phyloP scores from a whole-genome alignment of 2,329 filamentous ascomycete genomes.

The Neopestalotiopsis rosae region DNA sequence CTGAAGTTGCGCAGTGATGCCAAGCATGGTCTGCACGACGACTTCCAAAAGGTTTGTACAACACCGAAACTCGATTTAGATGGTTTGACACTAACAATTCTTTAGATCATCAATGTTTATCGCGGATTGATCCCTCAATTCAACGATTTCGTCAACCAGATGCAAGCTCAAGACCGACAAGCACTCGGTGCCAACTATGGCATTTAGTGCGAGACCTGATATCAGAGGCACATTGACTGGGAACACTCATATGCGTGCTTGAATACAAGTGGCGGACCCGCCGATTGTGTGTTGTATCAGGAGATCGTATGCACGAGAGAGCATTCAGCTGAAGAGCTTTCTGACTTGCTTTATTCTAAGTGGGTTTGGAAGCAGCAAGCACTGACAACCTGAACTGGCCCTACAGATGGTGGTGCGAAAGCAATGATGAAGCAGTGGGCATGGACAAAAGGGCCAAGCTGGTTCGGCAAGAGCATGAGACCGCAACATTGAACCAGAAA shows the following conservation, averaged over 20 bases:
- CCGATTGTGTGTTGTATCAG: neutral
- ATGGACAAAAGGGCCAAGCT: neutral
- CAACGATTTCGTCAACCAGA: slow-evolving; percentile 56
- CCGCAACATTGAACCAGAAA: neutral
- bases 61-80: slow-evolving; percentile 20
- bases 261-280: neutral
- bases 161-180: slow-evolving; percentile 56
- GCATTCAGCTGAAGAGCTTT: neutral
- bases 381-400: neutral
- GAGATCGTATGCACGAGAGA: neutral
- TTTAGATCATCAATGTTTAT: slow-evolving; percentile 59
- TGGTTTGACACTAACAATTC: slow-evolving; percentile 38
- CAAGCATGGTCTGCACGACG: slow-evolving; percentile 70
- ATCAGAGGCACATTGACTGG: neutral
- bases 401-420: neutral
- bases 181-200: slow-evolving; percentile 54
- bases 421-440: neutral
- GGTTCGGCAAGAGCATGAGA: neutral
- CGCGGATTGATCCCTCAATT: slow-evolving; percentile 66
- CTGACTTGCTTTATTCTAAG: neutral
- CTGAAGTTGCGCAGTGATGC: slow-evolving; percentile 64
- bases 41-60: slow-evolving; percentile 75
- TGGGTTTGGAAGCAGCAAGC: neutral
- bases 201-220: slow-evolving; percentile 35
- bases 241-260: neutral